A percentile compares a stretch with the other conserved stretches of the same genome.
phyloP scores from a whole-genome alignment of 352 stramenopile genomes.

The Peronospora tabacina region DNA sequence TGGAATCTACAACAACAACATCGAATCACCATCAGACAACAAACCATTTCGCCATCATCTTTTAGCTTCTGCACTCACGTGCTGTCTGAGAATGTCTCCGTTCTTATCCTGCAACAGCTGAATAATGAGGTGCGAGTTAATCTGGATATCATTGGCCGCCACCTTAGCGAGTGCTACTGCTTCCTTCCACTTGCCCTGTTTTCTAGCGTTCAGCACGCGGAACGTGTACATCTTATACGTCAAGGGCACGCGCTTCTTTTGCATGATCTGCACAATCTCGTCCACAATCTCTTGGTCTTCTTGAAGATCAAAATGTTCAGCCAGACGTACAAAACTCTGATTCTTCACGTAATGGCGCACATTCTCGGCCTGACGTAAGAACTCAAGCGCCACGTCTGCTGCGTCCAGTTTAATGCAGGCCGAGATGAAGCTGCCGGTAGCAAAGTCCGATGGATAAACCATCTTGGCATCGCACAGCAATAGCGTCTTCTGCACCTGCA shows the following conservation, averaged over 20 bases:
- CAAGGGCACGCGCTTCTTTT: constrained; percentile 33
- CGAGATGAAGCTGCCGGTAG: constrained; percentile 54
- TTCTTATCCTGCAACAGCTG: constrained; percentile 56
- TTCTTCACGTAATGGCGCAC: constrained; percentile 72
- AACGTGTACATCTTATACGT: constrained; percentile 74
- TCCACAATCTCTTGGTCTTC: constrained; percentile 51
- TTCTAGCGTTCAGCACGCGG: constrained; percentile 60
- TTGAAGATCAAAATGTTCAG: constrained; percentile 49
- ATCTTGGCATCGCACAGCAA: constrained; percentile 75
- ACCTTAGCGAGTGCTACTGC: constrained; percentile 59
- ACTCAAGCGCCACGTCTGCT: constrained; percentile 60
- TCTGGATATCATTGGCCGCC: constrained; percentile 49
- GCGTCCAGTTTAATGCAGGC: constrained; percentile 52
- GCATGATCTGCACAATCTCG: constrained; percentile 51
- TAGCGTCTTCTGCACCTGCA: constrained; percentile 60
- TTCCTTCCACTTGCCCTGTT: constrained; percentile 47
- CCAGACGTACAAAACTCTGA: constrained; percentile 68
- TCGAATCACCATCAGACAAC: not conserved
- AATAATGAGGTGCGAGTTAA: constrained; percentile 77
- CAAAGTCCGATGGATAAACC: constrained; percentile 58
- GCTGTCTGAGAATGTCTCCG: constrained; percentile 47
- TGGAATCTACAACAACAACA: constrained; percentile 33
- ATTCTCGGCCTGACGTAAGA: constrained; percentile 60
- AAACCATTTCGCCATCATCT: not conserved
- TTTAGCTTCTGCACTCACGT: constrained; percentile 22